phyloP scores from a whole-genome alignment of 495 filamentous ascomycete species.

The Immersiella caudata region DNA sequence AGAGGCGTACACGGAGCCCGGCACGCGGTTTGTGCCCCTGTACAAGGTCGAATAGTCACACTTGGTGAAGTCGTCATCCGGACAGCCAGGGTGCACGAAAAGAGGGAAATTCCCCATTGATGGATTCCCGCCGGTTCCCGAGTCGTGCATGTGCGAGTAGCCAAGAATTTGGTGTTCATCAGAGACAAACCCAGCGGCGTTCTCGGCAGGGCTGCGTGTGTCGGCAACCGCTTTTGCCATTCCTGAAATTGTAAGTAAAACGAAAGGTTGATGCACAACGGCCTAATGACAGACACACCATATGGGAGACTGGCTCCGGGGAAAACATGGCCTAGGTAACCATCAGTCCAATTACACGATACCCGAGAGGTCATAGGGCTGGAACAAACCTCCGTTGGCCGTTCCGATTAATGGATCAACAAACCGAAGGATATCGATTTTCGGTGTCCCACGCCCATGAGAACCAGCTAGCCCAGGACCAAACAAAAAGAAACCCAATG shows the following conservation, averaged over 20 bases:
- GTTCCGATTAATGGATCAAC: slow-evolving; percentile 65
- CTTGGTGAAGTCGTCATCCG: slow-evolving; percentile 60
- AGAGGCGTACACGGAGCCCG: slow-evolving; percentile 56
- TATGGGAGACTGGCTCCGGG: slow-evolving; percentile 72
- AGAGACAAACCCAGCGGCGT: slow-evolving; percentile 68
- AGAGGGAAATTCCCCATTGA: slow-evolving; percentile 78
- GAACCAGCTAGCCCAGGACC: slow-evolving; percentile 28
- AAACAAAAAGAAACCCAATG: slow-evolving; percentile 31
- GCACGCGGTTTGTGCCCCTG: slow-evolving; percentile 51
- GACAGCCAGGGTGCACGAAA: slow-evolving; percentile 68
- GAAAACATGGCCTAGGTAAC: slow-evolving; percentile 62
- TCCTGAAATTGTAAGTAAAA: slow-evolving; percentile 30
- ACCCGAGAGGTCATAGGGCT: not conserved
- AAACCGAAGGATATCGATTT: slow-evolving; percentile 41
- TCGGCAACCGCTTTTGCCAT: slow-evolving; percentile 77
- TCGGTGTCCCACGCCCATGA: slow-evolving; percentile 20
- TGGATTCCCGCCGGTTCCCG: slow-evolving; percentile 57
- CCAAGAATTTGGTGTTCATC: slow-evolving; percentile 55
- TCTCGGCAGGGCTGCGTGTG: slow-evolving; percentile 55
- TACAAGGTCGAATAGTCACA: slow-evolving; percentile 61
- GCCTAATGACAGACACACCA: slow-evolving; percentile 42
- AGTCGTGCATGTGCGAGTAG: slow-evolving; percentile 71
- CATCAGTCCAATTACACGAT: not conserved
- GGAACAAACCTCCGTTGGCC: slow-evolving; percentile 56
- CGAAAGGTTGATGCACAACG: not conserved